Evolutionary conservation across 768 basidiomycete genomes (phyloP), one percentile per base, ranked within the genome.

Genomic region (Hericium rajendrae): DNA sequence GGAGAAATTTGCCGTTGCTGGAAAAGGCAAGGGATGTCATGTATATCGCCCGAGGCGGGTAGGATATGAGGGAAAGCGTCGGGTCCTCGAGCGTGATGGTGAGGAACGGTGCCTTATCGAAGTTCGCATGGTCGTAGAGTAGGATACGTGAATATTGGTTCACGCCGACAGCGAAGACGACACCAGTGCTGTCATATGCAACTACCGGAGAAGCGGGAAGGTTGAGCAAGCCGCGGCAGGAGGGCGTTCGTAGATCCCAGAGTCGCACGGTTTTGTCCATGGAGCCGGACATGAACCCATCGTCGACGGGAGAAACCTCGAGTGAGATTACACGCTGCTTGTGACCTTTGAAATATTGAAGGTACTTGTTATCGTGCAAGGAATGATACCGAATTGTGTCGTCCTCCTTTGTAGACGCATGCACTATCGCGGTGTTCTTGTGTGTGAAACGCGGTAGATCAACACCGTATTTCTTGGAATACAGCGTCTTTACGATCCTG

Each of bases 381-480:
- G 91, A 94, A 65, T 95, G 91, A 70, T 97, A 97, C 48, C 97
- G 84, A 62, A 98, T 82, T 0, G 89, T 93, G 68, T 97, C 91
- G 70, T 97, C 91, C 69, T 89, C 90, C 69, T 95, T 97, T 16
- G 94, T 97, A 4, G 91, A 94, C 8, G 94, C 89, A 66, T 97
- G 84, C 2, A 98, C 68, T 50, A 97, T 86, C 3, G 86, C 83
- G 0, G 84, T 83, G 62, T 82, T 85, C 68, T 89, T 90, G 74
- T 98, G 97, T 0, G 95, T 97, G 66, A 97, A 97, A 3, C 95
- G 83, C 20, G 94, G 91, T 18, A 94, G 79, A 70, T 95, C 91
- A 48, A 94, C 88, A 1, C 97, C 97, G 70, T 98, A 99, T 70
- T 99, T 99, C 72, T 94, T 94, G 0, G 94, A 97, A 64, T 86